These are phyloP conservation scores for Dicorynia guianensis DNA, from an alignment of 306 rosid species.

Conservation along the genomic window DNA sequence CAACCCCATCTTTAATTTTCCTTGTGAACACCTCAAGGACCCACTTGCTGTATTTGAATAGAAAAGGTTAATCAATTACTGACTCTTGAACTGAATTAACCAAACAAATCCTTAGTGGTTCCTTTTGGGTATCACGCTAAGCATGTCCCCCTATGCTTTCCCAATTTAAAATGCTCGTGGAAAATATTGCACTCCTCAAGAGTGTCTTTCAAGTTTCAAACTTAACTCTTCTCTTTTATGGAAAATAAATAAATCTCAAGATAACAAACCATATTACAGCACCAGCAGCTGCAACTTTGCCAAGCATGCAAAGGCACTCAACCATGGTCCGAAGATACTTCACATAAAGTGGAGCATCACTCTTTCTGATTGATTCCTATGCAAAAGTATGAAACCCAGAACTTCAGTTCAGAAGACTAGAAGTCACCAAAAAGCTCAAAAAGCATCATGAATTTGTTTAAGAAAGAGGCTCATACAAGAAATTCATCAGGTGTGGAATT, in stretches of 20 bases:
- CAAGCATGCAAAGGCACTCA: slow-evolving; percentile 96
- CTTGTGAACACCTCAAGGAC: background rate
- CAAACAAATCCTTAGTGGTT: no score
- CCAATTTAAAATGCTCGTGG: slow-evolving; percentile 7
- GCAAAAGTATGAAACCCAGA: slow-evolving; percentile 46
- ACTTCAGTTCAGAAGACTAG: slow-evolving; percentile 45
- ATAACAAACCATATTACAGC: slow-evolving; percentile 91
- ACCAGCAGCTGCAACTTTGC: slow-evolving; percentile 99
- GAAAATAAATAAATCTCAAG: slow-evolving; percentile 34
- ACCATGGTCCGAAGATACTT: slow-evolving; percentile 98
- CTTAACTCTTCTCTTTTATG: no score
- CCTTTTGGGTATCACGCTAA: no score
- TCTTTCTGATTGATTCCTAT: slow-evolving; percentile 89
- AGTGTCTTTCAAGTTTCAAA: slow-evolving; percentile 3
- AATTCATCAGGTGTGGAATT: slow-evolving; percentile 96
- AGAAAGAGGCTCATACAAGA: slow-evolving; percentile 70
- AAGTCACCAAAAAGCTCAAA: slow-evolving; percentile 36
- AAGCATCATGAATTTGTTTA: slow-evolving; percentile 31
- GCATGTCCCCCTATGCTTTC: no score
- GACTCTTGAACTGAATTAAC: no score
- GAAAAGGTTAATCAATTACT: no score
- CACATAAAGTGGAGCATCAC: slow-evolving; percentile 87
- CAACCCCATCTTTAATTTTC: background rate
- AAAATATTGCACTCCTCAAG: slow-evolving; percentile 30
- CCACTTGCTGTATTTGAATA: no score